Evolutionary conservation across 768 basidiomycete species (phyloP), one percentile per base, ranked within the genome.

Genomic region (Dacryopinax primogenitus): DNA sequence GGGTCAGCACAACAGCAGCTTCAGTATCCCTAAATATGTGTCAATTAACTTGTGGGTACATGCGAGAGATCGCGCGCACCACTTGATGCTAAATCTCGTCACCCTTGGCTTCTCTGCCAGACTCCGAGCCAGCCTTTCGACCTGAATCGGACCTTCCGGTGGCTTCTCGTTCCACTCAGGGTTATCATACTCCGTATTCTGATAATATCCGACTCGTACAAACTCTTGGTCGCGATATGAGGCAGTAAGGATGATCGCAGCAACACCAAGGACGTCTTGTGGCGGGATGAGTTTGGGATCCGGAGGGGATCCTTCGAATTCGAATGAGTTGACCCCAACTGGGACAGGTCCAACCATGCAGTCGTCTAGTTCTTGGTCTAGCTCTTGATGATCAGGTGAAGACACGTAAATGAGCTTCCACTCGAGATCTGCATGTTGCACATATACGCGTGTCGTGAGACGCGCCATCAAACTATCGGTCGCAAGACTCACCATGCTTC

Each of bases 141-240:
- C 88, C 72, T 83, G 75, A 63, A 92, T 89, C 36, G 71, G 69
- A 65, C 81, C 79, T 28, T 74, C 68, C 7, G 90, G 87, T 16
- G 86, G 87, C 15, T 76, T 82, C 72, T 85, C 82, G 73, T 85
- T 88, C 85, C 94, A 86, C 76, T 91, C 92, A 63, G 92, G 90
- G 70, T 89, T 91, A 74, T 96, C 95, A 72, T 97, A 98, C 75
- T 98, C 95, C 28, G 94, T 97, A 73, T 98, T 94, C 76, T 98
- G 96, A 75, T 99, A 99, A 74, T 99, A 98, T 6, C 96, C 96
- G 30, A 99, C 94, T 51, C 95, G 86, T n/a, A 99, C 95, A 72
- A 99, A 99, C 74, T 98, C 96, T 72, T 96, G 94, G 63, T 97
- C 95, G 37, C 86, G 85, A 76, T 98, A 99, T 12, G 90, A 90